These are phyloP conservation scores for Purpureocillium takamizusanense DNA, from an alignment of 2,329 filamentous ascomycete genomes.

Conservation along the genomic window DNA sequence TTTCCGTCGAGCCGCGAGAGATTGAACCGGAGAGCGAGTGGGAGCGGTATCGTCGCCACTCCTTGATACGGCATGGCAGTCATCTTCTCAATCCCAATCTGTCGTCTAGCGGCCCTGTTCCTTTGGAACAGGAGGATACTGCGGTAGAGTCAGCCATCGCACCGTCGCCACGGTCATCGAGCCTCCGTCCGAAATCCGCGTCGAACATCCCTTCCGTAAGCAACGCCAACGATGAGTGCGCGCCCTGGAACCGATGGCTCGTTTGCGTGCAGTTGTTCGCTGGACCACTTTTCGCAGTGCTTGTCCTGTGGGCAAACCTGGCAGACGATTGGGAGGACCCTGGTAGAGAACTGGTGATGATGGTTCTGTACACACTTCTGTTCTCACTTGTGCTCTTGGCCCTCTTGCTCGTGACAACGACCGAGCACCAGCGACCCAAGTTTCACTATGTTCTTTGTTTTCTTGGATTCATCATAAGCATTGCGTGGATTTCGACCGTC, in stretches of 20 bases:
- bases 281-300: constrained; percentile 72
- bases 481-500: constrained; percentile 94
- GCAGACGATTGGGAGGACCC: constrained; percentile 47
- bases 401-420: constrained; percentile 60
- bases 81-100: constrained; percentile 3
- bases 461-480: constrained; percentile 80
- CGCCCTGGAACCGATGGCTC: constrained; percentile 86
- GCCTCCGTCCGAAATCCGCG: constrained; percentile 16
- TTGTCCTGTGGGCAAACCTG: constrained; percentile 66
- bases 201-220: constrained; percentile 23
- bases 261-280: constrained; percentile 77
- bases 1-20: constrained; percentile 23
- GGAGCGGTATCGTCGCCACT: constrained; percentile 47
- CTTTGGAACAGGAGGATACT: constrained; percentile 13
- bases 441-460: constrained; percentile 78
- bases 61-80: constrained; percentile 20
- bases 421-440: constrained; percentile 55
- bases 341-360: constrained; percentile 40
- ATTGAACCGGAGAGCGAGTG: constrained; percentile 44
- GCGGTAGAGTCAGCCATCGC: constrained; percentile 5
- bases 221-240: constrained; percentile 28
- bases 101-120: constrained; percentile 9
- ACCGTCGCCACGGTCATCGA: too few species aligned
- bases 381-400: constrained; percentile 58
- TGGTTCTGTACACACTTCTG: constrained; percentile 57